Conservation (phyloP, 768 basidiomycete genomes). For the Solioccasus polychromus region DNA sequence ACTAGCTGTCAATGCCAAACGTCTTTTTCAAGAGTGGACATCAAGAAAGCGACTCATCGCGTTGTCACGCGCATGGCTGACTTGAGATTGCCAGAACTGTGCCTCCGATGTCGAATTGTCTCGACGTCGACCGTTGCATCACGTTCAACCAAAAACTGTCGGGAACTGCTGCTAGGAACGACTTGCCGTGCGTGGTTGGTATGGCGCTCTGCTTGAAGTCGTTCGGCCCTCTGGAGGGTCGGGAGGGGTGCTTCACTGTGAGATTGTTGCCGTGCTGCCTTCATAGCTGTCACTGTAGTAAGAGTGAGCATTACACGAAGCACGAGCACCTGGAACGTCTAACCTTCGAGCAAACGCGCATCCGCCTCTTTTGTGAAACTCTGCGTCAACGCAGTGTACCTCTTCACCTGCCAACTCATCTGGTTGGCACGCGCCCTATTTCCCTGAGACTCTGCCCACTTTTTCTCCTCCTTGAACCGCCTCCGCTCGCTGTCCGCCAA, state of each 20-base stretch:
- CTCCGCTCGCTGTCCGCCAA: slow-evolving; percentile 81
- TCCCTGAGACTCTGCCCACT: slow-evolving; percentile 82
- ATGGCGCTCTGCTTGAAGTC: slow-evolving; percentile 19
- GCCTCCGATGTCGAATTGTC: slow-evolving; percentile 29
- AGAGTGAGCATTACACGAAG: slow-evolving; percentile 8
- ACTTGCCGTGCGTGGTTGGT: slow-evolving; percentile 30
- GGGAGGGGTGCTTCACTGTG: slow-evolving; percentile 12
- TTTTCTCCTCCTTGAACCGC: slow-evolving; percentile 80
- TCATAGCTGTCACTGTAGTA: slow-evolving; percentile 27
- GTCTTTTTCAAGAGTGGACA: slow-evolving; percentile 7
- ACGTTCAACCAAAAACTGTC: slow-evolving; percentile 28
- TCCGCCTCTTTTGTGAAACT: slow-evolving; percentile 81
- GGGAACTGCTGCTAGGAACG: slow-evolving; percentile 12
- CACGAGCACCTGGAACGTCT: neutral
- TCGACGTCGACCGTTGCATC: slow-evolving; percentile 30
- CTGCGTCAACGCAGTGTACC: slow-evolving; percentile 76
- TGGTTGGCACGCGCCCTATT: slow-evolving; percentile 72
- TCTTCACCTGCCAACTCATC: slow-evolving; percentile 82
- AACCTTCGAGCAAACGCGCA: slow-evolving; percentile 62
- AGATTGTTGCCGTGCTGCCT: slow-evolving; percentile 17
- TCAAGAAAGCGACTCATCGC: slow-evolving; percentile 28
- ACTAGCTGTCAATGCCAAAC: slow-evolving; percentile 3
- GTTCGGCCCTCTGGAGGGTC: slow-evolving; percentile 23
- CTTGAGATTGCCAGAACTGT: slow-evolving; percentile 34
- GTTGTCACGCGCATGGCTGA: slow-evolving; percentile 34